Percentiles rank a stretch among this genome's conserved stretches.
phyloP scores from a whole-genome alignment of 768 basidiomycete genomes.

The Lyophyllum shimeji region DNA sequence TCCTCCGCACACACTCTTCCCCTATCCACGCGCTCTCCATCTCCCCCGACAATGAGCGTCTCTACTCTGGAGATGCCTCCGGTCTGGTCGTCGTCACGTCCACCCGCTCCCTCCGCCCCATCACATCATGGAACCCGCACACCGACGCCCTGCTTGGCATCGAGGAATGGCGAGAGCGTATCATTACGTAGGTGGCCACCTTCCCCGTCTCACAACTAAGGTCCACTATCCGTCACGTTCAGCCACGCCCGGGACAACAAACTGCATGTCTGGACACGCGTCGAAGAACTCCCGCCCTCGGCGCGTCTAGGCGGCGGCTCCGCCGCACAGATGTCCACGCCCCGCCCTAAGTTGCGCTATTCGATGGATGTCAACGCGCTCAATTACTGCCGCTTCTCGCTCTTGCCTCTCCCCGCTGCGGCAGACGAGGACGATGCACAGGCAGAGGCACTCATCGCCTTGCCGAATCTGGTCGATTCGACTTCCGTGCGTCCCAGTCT shows the following conservation, averaged over 20 bases:
- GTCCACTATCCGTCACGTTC: background rate
- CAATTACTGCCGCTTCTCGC: slow-evolving; percentile 90
- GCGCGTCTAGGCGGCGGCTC: slow-evolving; percentile 56
- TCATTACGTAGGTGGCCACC: slow-evolving; percentile 76
- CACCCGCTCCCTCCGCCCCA: slow-evolving; percentile 70
- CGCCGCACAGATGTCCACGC: slow-evolving; percentile 42
- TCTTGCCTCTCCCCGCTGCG: slow-evolving; percentile 36
- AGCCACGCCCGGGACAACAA: slow-evolving; percentile 90
- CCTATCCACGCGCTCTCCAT: slow-evolving; percentile 61
- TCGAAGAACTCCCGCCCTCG: slow-evolving; percentile 41
- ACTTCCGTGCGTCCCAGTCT: slow-evolving; percentile 20
- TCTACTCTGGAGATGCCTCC: slow-evolving; percentile 85
- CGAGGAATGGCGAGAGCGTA: slow-evolving; percentile 62
- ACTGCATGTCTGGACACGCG: slow-evolving; percentile 68
- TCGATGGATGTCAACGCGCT: slow-evolving; percentile 90
- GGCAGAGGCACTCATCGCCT: slow-evolving; percentile 58
- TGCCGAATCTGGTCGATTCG: slow-evolving; percentile 90
- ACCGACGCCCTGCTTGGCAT: slow-evolving; percentile 73
- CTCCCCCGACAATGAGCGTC: slow-evolving; percentile 70
- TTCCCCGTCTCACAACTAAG: background rate
- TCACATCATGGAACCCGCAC: slow-evolving; percentile 80
- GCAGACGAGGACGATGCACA: slow-evolving; percentile 7
- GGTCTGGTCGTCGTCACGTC: slow-evolving; percentile 81
- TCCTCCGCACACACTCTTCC: slow-evolving; percentile 71
- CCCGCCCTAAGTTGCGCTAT: slow-evolving; percentile 53